phyloP scores from a whole-genome alignment of 148 eudicot species.

The Oxyria digyna region DNA sequence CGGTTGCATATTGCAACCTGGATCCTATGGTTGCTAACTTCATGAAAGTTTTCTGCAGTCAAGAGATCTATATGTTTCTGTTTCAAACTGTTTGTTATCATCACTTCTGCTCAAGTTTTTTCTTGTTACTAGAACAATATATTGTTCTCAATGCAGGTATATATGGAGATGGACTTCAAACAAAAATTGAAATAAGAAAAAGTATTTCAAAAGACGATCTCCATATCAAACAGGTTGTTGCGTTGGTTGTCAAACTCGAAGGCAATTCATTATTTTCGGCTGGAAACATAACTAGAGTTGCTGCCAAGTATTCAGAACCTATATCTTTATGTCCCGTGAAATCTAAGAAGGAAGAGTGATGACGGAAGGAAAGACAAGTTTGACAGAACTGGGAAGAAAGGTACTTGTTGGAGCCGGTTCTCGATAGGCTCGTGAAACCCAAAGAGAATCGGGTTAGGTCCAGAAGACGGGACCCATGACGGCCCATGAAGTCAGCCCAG shows the following conservation, averaged over 20 bases:
- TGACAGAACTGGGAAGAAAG: constrained; percentile 45
- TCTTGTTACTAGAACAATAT: background rate
- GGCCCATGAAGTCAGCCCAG: too few relatives aligned
- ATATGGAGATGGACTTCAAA: constrained; percentile 74
- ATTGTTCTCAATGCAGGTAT: constrained; percentile 29
- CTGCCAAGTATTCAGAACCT: constrained; percentile 88
- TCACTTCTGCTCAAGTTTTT: too few relatives aligned
- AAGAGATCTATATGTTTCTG: constrained; percentile 62
- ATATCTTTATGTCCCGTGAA: constrained; percentile 78
- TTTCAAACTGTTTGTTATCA: background rate
- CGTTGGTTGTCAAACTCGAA: constrained; percentile 88
- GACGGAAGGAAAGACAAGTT: constrained; percentile 50
- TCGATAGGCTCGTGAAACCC: too few relatives aligned
- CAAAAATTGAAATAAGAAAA: constrained; percentile 69
- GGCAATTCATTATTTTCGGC: constrained; percentile 91
- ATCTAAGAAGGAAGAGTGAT: constrained; percentile 73
- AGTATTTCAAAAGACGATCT: constrained; percentile 92
- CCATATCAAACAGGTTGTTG: constrained; percentile 89
- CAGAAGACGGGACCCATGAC: too few relatives aligned
- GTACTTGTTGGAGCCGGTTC: too few relatives aligned
- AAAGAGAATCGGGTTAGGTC: too few relatives aligned
- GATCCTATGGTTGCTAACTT: constrained; percentile 53
- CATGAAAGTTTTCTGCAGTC: constrained; percentile 70
- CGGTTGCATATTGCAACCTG: constrained; percentile 45
- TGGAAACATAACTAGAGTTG: constrained; percentile 80